Base-by-base conservation (phyloP, 2,329 filamentous ascomycete genomes). In the Colletotrichum liaoningense region DNA sequence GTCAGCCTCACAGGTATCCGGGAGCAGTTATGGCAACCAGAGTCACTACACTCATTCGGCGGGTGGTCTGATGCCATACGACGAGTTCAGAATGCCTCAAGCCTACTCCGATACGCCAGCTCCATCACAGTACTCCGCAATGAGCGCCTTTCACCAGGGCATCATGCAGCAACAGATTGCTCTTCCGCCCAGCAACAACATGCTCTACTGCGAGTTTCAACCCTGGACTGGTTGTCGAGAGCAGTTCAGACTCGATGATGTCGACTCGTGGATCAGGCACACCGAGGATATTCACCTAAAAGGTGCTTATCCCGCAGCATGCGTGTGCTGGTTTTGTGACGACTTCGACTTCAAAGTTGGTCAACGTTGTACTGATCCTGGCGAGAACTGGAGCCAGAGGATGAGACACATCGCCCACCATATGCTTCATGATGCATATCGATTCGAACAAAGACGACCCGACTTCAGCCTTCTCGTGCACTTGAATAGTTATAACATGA, bases 261-360 rank as follows among this genome's bases (percentile, higher is more conserved):
- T 79, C 26, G 76, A 81, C 0, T 65, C 19, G 2, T 91, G 88
- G 88, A 83, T 88, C 16, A 69, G 80, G 0, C 89, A 91, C 72
- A 83, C 85, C 33, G 66, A 78, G 2, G 30, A 73, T 0, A 77
- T 80, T 1, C 87, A 89, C 74, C 76, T 85, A 9, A 2, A 46
- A 0, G 42, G 78, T 4, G 68, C 22, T 0, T 83, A 85, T 6
- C 88, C 88, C 0, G 9, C 12, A 0, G 75, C 75, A 12, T 81
- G 81, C 5, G 66, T 83, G 0, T 91, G 89, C 76, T 88, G 85
- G 84, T 90, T 88, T 72, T 91, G 89, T 76, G 81, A 86, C 67
- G 58, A 77, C 0, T 65, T 71, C 5, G 16, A 38, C 0, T 88
- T 86, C 69, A 75, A 76, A 6, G 74, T 49, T 8, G 19, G 80